Evolutionary conservation across 768 basidiomycete species (phyloP).

Genomic region (Lepiota brunneoincarnata): DNA sequence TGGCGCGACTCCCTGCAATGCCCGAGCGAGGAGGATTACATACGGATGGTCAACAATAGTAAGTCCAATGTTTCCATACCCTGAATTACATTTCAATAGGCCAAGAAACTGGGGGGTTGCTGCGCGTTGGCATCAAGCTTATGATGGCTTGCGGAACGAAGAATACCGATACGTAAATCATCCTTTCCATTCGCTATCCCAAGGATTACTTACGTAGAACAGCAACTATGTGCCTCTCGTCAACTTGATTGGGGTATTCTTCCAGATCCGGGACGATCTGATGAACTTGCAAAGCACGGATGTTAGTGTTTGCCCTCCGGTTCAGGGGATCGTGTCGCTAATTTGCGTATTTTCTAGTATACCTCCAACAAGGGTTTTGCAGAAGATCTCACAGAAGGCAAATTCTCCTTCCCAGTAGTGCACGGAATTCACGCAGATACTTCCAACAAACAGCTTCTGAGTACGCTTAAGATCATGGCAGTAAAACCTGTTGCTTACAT

Average conservation of each 20-base stretch:
- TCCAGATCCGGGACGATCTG: slow-evolving; percentile 96
- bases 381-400: slow-evolving; percentile 94
- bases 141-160: slow-evolving; percentile 89
- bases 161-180: slow-evolving; percentile 53
- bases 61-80: slow-evolving; percentile 14
- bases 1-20: slow-evolving; percentile 92
- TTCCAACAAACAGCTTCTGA: slow-evolving; percentile 78
- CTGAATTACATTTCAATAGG: background rate
- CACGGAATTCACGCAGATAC: slow-evolving; percentile 82
- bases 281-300: slow-evolving; percentile 91
- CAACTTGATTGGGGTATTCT: slow-evolving; percentile 91
- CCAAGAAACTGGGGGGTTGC: slow-evolving; percentile 90
- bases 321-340: background rate
- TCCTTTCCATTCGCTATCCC: background rate
- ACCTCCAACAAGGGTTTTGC: slow-evolving; percentile 82
- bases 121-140: slow-evolving; percentile 88
- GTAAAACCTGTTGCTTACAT: background rate
- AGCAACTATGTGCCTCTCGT: slow-evolving; percentile 92
- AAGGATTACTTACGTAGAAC: background rate
- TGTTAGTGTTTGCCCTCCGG: slow-evolving; percentile 37
- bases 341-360: slow-evolving; percentile 54
- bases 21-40: slow-evolving; percentile 93
- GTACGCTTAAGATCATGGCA: slow-evolving; percentile 43
- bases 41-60: slow-evolving; percentile 98
- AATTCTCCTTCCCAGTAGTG: slow-evolving; percentile 95